phyloP scores from a whole-genome alignment of 2,329 filamentous ascomycete genomes.

The Ascochyta lentis region DNA sequence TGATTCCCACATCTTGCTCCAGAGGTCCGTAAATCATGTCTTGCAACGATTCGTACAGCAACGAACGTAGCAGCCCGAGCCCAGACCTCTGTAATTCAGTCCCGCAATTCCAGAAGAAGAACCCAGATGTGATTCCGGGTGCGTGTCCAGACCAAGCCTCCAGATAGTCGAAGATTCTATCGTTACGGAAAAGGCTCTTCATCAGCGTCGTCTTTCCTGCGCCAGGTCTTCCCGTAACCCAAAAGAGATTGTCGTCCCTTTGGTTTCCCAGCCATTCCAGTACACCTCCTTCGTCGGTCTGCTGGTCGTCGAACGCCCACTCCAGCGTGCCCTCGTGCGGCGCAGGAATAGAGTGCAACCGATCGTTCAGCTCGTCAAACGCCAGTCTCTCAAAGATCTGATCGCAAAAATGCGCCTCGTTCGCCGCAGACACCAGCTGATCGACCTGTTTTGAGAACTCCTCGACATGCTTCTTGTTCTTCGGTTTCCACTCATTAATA shows the following conservation, averaged over 20 bases:
- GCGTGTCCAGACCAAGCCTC: slow-evolving; percentile 39
- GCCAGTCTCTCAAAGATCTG: slow-evolving; percentile 31
- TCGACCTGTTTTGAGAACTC: slow-evolving; percentile 38
- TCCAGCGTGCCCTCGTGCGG: slow-evolving; percentile 31
- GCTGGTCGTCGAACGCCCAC: slow-evolving; percentile 32
- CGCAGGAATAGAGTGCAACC: slow-evolving; percentile 29
- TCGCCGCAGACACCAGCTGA: slow-evolving; percentile 25
- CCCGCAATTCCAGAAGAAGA: slow-evolving; percentile 55
- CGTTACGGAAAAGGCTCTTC: slow-evolving; percentile 44
- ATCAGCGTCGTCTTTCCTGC: slow-evolving; percentile 58
- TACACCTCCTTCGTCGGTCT: slow-evolving; percentile 25
- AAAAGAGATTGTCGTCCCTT: slow-evolving; percentile 38
- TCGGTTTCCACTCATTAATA: slow-evolving; percentile 34
- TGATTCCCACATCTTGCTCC: slow-evolving; percentile 31
- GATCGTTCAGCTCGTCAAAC: slow-evolving; percentile 35
- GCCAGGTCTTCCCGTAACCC: slow-evolving; percentile 51
- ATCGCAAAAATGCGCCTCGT: slow-evolving; percentile 32
- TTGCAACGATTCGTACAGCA: slow-evolving; percentile 41
- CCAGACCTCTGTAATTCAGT: slow-evolving; percentile 37
- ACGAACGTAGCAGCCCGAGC: slow-evolving; percentile 31
- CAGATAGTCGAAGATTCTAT: slow-evolving; percentile 30
- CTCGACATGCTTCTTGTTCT: slow-evolving; percentile 39
- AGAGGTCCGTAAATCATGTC: slow-evolving; percentile 43
- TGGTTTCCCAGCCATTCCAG: slow-evolving; percentile 38
- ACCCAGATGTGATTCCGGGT: slow-evolving; percentile 47